A percentile compares a stretch with the other conserved stretches of the same genome.
phyloP scores from a whole-genome alignment of 2,329 filamentous ascomycete species.

The Colletotrichum coccodes region DNA sequence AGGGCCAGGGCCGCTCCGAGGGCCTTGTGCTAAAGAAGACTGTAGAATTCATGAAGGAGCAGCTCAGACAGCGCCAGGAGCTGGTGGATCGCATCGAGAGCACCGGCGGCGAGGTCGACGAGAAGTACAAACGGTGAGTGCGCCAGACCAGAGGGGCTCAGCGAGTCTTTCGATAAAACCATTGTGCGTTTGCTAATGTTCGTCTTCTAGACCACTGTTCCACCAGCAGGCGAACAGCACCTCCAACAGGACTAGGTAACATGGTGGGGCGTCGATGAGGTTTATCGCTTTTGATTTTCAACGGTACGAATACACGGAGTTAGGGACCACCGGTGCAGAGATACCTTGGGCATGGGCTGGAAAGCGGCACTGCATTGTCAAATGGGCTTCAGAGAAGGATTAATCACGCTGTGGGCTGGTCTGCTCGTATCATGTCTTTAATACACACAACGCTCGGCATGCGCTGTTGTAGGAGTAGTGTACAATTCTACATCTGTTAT shows the following conservation, averaged over 20 bases:
- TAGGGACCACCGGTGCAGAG: neutral
- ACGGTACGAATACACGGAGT: neutral
- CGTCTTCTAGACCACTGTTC: neutral
- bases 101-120: constrained; percentile 65
- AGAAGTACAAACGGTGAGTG: constrained; percentile 55
- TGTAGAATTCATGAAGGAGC: constrained; percentile 71
- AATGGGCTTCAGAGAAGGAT: neutral
- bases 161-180: too few relatives aligned
- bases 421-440: neutral
- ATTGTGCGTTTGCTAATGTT: neutral
- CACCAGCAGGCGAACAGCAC: constrained; percentile 11
- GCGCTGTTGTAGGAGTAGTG: constrained; percentile 4
- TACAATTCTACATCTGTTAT: constrained; percentile 21
- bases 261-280: neutral
- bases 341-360: constrained; percentile 5
- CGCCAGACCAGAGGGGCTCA: neutral
- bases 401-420: neutral
- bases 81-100: constrained; percentile 69
- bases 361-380: neutral
- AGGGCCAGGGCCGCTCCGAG: constrained; percentile 87
- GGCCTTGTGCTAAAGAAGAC: constrained; percentile 82
- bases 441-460: neutral
- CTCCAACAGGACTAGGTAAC: constrained; percentile 9
- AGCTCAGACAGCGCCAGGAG: constrained; percentile 66
- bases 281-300: neutral